A percentile compares a stretch with the other conserved stretches of the same genome.
Conservation (phyloP, 345 rosid genomes). For the Gossypium stocksii region DNA sequence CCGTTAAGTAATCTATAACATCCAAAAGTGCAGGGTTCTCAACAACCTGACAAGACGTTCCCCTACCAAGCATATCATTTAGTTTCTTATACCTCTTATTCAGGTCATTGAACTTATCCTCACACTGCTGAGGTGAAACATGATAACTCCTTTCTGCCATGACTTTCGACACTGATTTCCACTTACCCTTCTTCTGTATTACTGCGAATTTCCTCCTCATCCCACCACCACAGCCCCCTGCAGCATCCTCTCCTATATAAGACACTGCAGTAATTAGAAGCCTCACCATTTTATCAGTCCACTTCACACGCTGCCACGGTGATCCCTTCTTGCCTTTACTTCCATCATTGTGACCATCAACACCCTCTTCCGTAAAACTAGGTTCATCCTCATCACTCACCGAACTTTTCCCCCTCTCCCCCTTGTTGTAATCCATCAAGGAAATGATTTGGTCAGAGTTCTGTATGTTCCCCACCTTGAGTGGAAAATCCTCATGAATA, state of each 20-base stretch:
- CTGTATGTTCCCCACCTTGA: constrained; percentile 58
- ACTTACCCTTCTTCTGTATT: constrained; percentile 77
- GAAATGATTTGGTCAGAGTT: constrained; percentile 50
- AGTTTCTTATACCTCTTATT: constrained; percentile 34
- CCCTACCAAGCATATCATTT: constrained; percentile 91
- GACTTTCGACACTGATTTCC: constrained; percentile 34
- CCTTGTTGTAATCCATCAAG: constrained; percentile 44
- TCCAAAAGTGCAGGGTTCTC: constrained; percentile 81
- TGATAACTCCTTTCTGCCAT: constrained; percentile 82
- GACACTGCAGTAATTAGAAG: constrained; percentile 87
- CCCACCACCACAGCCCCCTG: constrained; percentile 45
- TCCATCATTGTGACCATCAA: constrained; percentile 47
- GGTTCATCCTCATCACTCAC: constrained; percentile 87
- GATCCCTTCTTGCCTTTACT: constrained; percentile 57
- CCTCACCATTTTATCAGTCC: constrained; percentile 95
- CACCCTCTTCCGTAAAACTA: constrained; percentile 67
- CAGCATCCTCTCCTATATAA: constrained; percentile 69
- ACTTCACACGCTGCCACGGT: constrained; percentile 91
- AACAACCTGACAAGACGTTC: constrained; percentile 86
- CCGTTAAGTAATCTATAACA: constrained; percentile 57
- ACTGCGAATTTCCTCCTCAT: constrained; percentile 64
- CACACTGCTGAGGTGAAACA: constrained; percentile 96
- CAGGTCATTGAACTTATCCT: constrained; percentile 29
- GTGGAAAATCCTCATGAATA: constrained; percentile 59
- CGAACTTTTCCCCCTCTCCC: constrained; percentile 54